Conservation (phyloP, 176 grass and related monocot genomes). For the Cenchrus fungigraminus region DNA sequence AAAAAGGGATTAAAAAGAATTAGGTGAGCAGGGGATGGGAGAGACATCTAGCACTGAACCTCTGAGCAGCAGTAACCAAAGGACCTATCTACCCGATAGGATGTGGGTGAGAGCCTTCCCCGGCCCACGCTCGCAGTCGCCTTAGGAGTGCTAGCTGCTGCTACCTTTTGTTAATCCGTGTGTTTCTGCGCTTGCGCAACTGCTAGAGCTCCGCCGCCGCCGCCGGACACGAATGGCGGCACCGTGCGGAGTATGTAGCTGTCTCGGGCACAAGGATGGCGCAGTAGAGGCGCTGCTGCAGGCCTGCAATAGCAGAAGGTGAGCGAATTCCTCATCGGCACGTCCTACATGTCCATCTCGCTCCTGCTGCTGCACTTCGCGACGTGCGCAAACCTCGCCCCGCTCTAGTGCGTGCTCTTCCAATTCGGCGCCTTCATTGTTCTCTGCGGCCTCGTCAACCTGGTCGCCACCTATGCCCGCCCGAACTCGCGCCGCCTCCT, state of each 20-base stretch:
- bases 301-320: conserved; percentile 12
- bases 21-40: too few relatives aligned
- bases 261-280: conserved; percentile 9
- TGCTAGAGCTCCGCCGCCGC: background rate
- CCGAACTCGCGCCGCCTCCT: conserved; percentile 57
- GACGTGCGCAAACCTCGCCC: conserved; percentile 14
- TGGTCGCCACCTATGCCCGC: conserved; percentile 52
- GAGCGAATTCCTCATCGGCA: conserved; percentile 13
- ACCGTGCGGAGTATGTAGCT: background rate
- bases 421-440: conserved; percentile 18
- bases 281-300: conserved; percentile 15
- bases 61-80: too few relatives aligned
- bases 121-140: too few relatives aligned
- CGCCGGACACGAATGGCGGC: background rate
- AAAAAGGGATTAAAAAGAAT: too few relatives aligned
- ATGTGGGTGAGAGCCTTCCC: too few relatives aligned
- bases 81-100: too few relatives aligned
- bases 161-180: background rate
- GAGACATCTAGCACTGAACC: too few relatives aligned
- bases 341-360: conserved; percentile 10
- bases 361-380: conserved; percentile 11
- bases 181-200: background rate
- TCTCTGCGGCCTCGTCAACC: conserved; percentile 35
- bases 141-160: background rate
- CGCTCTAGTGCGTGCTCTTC: conserved; percentile 5